Conservation (phyloP, 73 alveolate species). For the Diophrys appendiculata region DNA sequence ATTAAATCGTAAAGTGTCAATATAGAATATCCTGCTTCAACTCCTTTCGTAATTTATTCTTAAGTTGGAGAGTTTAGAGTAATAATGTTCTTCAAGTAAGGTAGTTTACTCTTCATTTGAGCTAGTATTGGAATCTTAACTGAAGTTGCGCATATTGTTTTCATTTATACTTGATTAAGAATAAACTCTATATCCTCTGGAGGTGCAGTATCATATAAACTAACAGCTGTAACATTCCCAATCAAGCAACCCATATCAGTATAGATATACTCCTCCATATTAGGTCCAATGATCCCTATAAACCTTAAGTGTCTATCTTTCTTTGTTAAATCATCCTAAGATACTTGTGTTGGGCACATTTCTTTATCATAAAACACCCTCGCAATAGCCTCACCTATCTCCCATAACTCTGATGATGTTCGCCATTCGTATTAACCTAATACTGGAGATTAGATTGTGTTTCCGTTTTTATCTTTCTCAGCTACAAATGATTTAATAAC, state of each 20-base stretch:
- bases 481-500: not conserved
- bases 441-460: not conserved
- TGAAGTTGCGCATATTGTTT: not conserved
- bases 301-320: not conserved
- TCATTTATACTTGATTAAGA: conserved; percentile 2
- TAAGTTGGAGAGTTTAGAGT: not conserved
- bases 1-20: not conserved
- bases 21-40: not conserved
- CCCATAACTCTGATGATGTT: not conserved
- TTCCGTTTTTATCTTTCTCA: not conserved
- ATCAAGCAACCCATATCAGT: conserved; percentile 66
- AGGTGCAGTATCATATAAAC: conserved; percentile 73
- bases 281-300: not conserved
- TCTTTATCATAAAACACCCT: not conserved
- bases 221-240: conserved; percentile 51
- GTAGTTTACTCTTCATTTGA: not conserved
- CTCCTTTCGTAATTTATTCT: not conserved
- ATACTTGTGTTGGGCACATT: not conserved
- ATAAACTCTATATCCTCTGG: conserved; percentile 55
- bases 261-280: not conserved
- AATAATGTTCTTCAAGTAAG: not conserved
- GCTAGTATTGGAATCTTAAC: not conserved
- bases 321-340: not conserved
- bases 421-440: not conserved
- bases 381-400: not conserved